A percentile compares a stretch with the other conserved stretches of the same genome.
These are phyloP conservation scores for Tetrahymena thermophila DNA, from an alignment of 73 alveolate genomes.

Conservation along the genomic window DNA sequence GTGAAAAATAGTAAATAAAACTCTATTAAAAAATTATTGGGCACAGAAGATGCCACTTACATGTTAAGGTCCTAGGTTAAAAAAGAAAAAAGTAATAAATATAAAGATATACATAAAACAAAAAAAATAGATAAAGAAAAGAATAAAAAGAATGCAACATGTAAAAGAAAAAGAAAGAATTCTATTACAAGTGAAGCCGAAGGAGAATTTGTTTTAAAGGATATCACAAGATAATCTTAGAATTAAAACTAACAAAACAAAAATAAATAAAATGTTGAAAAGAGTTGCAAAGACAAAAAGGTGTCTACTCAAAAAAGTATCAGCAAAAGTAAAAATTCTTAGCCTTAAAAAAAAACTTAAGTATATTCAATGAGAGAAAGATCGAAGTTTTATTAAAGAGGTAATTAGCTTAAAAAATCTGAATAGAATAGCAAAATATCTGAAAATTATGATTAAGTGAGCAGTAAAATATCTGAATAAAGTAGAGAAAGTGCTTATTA, in stretches of 20 bases:
- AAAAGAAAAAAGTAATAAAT: not conserved
- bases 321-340: not conserved
- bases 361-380: not conserved
- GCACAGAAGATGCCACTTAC: not conserved
- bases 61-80: not conserved
- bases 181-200: not conserved
- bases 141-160: not conserved
- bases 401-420: not conserved
- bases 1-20: not conserved
- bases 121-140: not conserved
- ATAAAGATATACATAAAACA: not conserved
- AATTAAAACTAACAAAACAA: not conserved
- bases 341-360: not conserved
- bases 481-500: not conserved
- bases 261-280: not conserved
- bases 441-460: not conserved
- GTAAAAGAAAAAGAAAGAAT: not conserved
- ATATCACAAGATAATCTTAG: not conserved
- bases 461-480: not conserved
- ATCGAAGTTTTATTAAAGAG: not conserved
- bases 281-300: not conserved
- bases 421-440: not conserved
- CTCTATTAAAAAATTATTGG: not conserved
- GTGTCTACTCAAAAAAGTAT: not conserved
- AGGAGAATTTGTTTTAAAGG: not conserved